These are phyloP conservation scores for Colletotrichum filicis DNA, from an alignment of 2,329 filamentous ascomycete species.

Conservation along the genomic window DNA sequence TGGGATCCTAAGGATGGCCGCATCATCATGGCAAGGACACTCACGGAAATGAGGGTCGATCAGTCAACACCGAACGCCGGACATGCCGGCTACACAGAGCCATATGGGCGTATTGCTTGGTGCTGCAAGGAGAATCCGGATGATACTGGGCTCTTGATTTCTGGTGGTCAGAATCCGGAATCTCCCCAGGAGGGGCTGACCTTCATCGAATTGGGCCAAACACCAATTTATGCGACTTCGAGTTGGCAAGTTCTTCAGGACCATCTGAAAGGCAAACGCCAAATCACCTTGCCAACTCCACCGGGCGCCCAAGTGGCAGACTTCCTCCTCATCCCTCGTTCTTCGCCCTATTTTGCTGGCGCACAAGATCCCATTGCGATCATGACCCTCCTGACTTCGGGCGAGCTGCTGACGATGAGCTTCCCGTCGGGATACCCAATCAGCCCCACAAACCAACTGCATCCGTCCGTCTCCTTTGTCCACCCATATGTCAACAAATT, in stretches of 20 bases:
- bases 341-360: constrained; percentile 86
- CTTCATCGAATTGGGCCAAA: constrained; percentile 88
- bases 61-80: constrained; percentile 66
- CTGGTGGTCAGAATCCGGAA: constrained; percentile 79
- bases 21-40: constrained; percentile 83
- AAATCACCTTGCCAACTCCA: constrained; percentile 79
- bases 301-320: constrained; percentile 80
- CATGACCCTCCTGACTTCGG: constrained; percentile 82
- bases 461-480: constrained; percentile 86
- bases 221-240: constrained; percentile 91
- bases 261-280: constrained; percentile 82
- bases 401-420: constrained; percentile 88
- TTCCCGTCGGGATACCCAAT: constrained; percentile 95
- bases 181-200: constrained; percentile 81
- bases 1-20: constrained; percentile 94
- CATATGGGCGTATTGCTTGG: constrained; percentile 85
- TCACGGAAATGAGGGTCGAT: constrained; percentile 80
- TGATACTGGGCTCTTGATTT: constrained; percentile 88
- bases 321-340: constrained; percentile 84
- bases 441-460: constrained; percentile 90
- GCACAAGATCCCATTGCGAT: constrained; percentile 92
- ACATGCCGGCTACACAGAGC: constrained; percentile 72
- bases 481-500: constrained; percentile 87
- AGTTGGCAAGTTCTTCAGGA: constrained; percentile 85
- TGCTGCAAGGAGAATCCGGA: constrained; percentile 95